A percentile compares a stretch with the other conserved stretches of the same genome.
Evolutionary conservation across 2,329 filamentous ascomycete species (phyloP).

Genomic region (Xenosphaeropsis pyriputrescens): DNA sequence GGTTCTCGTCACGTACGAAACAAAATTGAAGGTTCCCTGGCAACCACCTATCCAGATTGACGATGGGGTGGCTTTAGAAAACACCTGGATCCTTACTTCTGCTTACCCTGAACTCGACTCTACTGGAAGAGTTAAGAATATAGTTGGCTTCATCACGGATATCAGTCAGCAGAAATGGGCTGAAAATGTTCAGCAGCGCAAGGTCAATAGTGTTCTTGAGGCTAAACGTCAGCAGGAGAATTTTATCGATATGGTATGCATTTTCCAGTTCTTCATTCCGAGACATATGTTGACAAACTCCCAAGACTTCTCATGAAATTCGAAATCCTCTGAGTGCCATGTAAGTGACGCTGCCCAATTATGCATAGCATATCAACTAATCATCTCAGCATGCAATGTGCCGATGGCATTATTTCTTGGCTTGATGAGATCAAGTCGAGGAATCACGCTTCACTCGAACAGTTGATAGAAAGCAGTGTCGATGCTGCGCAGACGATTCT

Average conservation of each 20-base stretch:
- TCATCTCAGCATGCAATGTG: constrained; percentile 41
- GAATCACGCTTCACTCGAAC: not conserved
- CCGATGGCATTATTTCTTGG: constrained; percentile 48
- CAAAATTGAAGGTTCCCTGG: constrained; percentile 19
- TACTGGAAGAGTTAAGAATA: constrained; percentile 49
- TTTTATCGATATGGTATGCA: constrained; percentile 56
- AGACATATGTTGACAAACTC: constrained; percentile 33
- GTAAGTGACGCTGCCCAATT: constrained; percentile 28
- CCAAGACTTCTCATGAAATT: constrained; percentile 61
- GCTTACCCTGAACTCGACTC: constrained; percentile 56
- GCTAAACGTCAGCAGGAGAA: constrained; percentile 60
- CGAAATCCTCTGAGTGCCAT: constrained; percentile 65
- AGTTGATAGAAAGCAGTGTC: constrained; percentile 39
- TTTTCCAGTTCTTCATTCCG: too few relatives aligned
- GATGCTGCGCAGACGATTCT: constrained; percentile 70
- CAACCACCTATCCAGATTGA: constrained; percentile 3
- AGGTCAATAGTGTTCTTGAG: constrained; percentile 35
- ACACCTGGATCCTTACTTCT: constrained; percentile 54
- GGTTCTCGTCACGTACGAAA: constrained; percentile 19
- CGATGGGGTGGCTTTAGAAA: constrained; percentile 6
- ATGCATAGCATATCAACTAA: not conserved
- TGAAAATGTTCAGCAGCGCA: constrained; percentile 21
- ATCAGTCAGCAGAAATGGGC: constrained; percentile 15
- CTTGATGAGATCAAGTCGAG: constrained; percentile 21
- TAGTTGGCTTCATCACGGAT: constrained; percentile 53